Conservation (phyloP, 768 basidiomycete species). For the Hericium alpestre region DNA sequence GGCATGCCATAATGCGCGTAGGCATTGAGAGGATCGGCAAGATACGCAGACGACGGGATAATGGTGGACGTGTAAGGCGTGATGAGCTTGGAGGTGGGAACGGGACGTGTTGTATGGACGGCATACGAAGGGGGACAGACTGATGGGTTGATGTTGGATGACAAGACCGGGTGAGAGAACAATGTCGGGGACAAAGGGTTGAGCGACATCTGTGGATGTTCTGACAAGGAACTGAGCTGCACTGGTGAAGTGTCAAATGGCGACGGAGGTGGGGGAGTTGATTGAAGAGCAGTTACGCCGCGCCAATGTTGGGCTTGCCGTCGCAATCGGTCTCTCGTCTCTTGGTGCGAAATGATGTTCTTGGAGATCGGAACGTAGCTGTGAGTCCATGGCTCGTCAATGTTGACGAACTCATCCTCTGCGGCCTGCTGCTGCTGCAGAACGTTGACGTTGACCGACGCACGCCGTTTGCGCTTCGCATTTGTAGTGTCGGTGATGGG, state of each 20-base stretch:
- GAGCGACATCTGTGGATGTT: slow-evolving; percentile 19
- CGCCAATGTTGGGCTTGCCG: slow-evolving; percentile 56
- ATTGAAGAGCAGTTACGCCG: slow-evolving; percentile 49
- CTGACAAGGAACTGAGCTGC: slow-evolving; percentile 18
- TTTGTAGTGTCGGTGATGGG: slow-evolving; percentile 25
- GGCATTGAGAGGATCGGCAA: slow-evolving; percentile 75
- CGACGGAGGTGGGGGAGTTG: slow-evolving; percentile 19
- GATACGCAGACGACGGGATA: slow-evolving; percentile 56
- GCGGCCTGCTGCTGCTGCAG: slow-evolving; percentile 6
- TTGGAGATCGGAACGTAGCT: slow-evolving; percentile 35
- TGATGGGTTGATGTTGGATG: slow-evolving; percentile 28
- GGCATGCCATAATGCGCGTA: slow-evolving; percentile 76
- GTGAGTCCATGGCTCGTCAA: slow-evolving; percentile 37
- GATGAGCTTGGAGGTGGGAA: slow-evolving; percentile 46
- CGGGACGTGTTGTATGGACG: slow-evolving; percentile 50
- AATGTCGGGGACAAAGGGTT: slow-evolving; percentile 23
- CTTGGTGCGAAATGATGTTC: slow-evolving; percentile 33
- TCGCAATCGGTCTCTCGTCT: slow-evolving; percentile 40
- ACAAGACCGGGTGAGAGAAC: slow-evolving; percentile 24
- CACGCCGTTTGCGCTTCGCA: slow-evolving; percentile 28
- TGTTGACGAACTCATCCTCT: slow-evolving; percentile 39
- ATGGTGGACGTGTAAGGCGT: slow-evolving; percentile 56
- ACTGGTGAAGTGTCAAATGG: slow-evolving; percentile 26
- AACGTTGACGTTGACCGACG: slow-evolving; percentile 24
- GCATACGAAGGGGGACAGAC: slow-evolving; percentile 51